Evolutionary conservation across 306 rosid species (phyloP).

Genomic region (Lathyrus tuberosus): DNA sequence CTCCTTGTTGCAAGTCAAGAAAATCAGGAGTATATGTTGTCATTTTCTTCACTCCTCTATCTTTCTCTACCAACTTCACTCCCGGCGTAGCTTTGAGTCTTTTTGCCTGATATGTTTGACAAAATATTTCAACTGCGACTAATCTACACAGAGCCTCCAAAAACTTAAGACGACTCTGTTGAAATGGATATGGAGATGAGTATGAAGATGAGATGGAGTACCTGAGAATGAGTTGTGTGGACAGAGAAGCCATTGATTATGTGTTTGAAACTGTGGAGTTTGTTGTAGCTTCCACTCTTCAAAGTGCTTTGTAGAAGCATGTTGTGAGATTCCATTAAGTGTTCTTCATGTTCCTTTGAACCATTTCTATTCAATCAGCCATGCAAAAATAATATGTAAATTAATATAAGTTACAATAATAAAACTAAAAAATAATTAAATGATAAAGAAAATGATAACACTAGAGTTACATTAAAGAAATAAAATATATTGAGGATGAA

Average conservation of each 20-base stretch:
- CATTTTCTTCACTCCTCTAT: slow-evolving; percentile 42
- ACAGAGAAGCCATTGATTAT: slow-evolving; percentile 74
- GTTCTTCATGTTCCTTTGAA: slow-evolving; percentile 49
- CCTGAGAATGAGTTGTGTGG: slow-evolving; percentile 84
- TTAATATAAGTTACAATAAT: neutral
- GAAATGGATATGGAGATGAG: neutral
- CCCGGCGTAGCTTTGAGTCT: slow-evolving; percentile 40
- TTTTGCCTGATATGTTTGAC: slow-evolving; percentile 36
- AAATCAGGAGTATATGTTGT: slow-evolving; percentile 50
- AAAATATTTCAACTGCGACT: neutral
- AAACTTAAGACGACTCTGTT: too few species aligned
- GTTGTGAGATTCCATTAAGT: slow-evolving; percentile 62
- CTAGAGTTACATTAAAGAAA: neutral
- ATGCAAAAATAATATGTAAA: slow-evolving; percentile 19
- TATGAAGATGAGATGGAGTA: slow-evolving; percentile 23
- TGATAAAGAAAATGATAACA: neutral
- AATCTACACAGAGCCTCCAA: too few species aligned
- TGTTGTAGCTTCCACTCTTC: slow-evolving; percentile 67
- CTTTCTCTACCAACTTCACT: slow-evolving; percentile 48
- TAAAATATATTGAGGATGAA: neutral
- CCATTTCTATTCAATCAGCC: slow-evolving; percentile 44
- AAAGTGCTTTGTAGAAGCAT: slow-evolving; percentile 56
- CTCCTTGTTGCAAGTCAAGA: slow-evolving; percentile 38
- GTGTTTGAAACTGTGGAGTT: slow-evolving; percentile 77
- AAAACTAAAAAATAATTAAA: too few species aligned